Base-by-base conservation (phyloP, 2,329 filamentous ascomycete species). In the Beauveria asiatica region DNA sequence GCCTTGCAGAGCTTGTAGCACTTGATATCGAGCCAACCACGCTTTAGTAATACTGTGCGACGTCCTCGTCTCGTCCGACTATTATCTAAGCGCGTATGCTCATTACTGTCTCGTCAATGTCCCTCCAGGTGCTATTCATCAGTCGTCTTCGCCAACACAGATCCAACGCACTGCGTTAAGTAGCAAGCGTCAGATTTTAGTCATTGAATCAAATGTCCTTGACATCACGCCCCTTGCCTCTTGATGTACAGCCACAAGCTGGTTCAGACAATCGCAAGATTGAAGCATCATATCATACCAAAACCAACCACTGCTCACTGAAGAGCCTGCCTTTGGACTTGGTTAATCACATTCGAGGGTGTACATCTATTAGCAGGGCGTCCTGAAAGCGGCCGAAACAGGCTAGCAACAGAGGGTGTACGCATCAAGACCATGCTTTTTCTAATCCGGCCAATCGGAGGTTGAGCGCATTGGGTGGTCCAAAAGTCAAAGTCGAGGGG, bases 371-470 rank as follows among this genome's bases (percentile, higher is more conserved):
- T 13, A 5, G 11, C 6, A 37, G 11, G 33, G 33, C 33, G 33
- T 37, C 44, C 19, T 21, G 13, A 46, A 41, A 39, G 16, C n/a
- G 3, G n/a, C 33, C 30, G 19, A 46, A 57, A 50, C 33, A 48
- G 27, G 52, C 23, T 55, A 55, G 52, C 25, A 21, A 19, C 8
- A 17, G 37, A 44, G 55, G 55, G 55, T 50, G 37, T 25, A 39
- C 37, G 39, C 39, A 51, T 58, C 56, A 45, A 57, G 16, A 16
- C 21, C 41, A 46, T 42, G n/a, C 59, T 58, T 60, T 56, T 53
- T 61, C 66, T 61, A 70, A 70, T 70, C 70, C 66, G 69, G 61
- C 70, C 70, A 72, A 72, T 72, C 67, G 66, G 67, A 66, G 62
- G 52, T 58, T 57, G 67, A 70, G 69, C 69, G 70, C 69, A 69